Evolutionary conservation across 306 rosid species (phyloP).

Genomic region (Alnus rubra): DNA sequence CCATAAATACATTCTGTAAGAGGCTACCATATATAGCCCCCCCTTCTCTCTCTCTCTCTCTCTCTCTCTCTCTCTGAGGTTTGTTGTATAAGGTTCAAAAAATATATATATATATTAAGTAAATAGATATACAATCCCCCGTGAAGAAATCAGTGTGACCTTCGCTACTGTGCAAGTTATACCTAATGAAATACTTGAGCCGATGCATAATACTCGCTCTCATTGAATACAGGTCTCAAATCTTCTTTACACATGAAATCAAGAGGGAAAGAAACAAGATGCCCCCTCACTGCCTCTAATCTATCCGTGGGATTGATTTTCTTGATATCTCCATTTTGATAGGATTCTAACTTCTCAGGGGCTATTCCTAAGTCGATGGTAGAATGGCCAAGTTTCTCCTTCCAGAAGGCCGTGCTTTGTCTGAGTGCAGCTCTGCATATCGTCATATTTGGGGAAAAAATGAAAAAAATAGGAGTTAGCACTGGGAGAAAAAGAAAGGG

Average conservation of each 20-base stretch:
- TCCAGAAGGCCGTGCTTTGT: conserved; percentile 65
- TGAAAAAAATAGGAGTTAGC: conserved; percentile 22
- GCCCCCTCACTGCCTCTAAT: conserved; percentile 70
- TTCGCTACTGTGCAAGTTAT: neutral
- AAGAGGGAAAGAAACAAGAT: conserved; percentile 89
- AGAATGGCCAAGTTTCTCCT: conserved; percentile 73
- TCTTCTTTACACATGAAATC: conserved; percentile 91
- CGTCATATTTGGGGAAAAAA: neutral
- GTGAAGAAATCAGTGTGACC: neutral
- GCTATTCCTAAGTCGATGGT: conserved; percentile 95
- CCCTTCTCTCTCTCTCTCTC: neutral
- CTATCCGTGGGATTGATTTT: conserved; percentile 65
- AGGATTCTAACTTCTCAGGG: conserved; percentile 58
- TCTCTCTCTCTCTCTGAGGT: neutral
- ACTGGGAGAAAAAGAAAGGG: conserved; percentile 1
- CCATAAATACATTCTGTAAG: conserved; percentile 39
- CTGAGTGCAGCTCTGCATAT: conserved; percentile 72
- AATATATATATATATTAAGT: neutral
- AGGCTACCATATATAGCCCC: conserved; percentile 11
- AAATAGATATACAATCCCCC: neutral
- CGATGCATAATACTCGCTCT: conserved; percentile 87
- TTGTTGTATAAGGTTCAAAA: neutral
- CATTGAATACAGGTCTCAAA: conserved; percentile 88
- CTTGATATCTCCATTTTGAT: conserved; percentile 53
- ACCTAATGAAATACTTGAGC: conserved; percentile 85